Conservation (phyloP, 2,329 filamentous ascomycete genomes). For the Coniella lustricola region DNA sequence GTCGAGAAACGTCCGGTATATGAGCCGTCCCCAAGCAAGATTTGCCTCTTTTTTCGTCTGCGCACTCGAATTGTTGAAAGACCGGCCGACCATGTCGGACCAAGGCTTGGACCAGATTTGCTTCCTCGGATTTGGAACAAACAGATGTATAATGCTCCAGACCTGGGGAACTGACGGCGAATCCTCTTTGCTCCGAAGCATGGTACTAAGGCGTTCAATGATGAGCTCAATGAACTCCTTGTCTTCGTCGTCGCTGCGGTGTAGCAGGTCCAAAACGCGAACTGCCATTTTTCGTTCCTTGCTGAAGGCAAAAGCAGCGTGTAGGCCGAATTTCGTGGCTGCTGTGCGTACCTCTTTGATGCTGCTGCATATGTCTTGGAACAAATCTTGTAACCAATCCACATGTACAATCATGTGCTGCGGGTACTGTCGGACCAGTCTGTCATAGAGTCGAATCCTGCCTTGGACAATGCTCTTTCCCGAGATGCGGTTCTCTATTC, state of each 20-base stretch:
- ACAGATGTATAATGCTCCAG: constrained; percentile 76
- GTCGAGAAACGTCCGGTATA: constrained; percentile 65
- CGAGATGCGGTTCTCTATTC: constrained; percentile 63
- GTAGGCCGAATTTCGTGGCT: constrained; percentile 67
- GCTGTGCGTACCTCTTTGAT: constrained; percentile 68
- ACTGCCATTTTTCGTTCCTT: constrained; percentile 61
- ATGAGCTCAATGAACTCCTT: constrained; percentile 64
- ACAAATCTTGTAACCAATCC: constrained; percentile 76
- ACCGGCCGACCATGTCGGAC: constrained; percentile 71
- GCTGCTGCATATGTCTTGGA: constrained; percentile 73
- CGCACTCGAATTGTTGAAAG: constrained; percentile 73
- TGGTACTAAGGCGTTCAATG: constrained; percentile 56
- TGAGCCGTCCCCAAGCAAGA: constrained; percentile 76
- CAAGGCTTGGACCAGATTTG: constrained; percentile 72
- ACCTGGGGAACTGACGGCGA: constrained; percentile 71
- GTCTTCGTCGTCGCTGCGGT: constrained; percentile 51
- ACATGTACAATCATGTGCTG: constrained; percentile 62
- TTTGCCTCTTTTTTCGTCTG: constrained; percentile 70
- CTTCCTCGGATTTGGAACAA: constrained; percentile 61
- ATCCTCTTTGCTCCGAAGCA: constrained; percentile 59
- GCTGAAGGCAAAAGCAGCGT: constrained; percentile 63
- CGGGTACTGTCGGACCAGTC: constrained; percentile 65
- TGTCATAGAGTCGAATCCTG: constrained; percentile 71
- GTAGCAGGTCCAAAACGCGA: constrained; percentile 58
- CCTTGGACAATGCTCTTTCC: constrained; percentile 77